phyloP scores from a whole-genome alignment of 2,329 filamentous ascomycete genomes.

The Orbilia blumenaviensis region DNA sequence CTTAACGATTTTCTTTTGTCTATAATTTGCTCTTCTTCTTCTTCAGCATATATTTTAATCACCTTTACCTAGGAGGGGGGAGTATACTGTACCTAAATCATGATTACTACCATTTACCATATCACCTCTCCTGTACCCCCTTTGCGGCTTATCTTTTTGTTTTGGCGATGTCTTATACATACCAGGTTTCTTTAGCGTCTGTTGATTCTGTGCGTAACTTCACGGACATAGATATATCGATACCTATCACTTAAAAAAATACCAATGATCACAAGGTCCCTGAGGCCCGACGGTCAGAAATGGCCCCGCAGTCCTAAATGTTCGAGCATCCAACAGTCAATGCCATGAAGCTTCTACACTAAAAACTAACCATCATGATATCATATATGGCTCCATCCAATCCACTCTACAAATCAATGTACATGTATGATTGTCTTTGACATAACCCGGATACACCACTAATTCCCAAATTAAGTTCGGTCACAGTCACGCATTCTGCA shows the following conservation, averaged over 20 bases:
- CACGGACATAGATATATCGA: not conserved
- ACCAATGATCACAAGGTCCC: too few species aligned
- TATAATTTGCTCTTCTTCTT: slow-evolving; percentile 16
- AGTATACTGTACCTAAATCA: slow-evolving; percentile 17
- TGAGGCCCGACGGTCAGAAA: not conserved
- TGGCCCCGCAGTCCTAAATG: not conserved
- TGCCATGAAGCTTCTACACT: too few species aligned
- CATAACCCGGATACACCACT: too few species aligned
- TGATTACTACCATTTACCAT: not conserved
- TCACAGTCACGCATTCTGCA: slow-evolving; percentile 9
- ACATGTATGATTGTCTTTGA: too few species aligned
- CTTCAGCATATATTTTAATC: slow-evolving; percentile 17
- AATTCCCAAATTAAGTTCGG: not conserved
- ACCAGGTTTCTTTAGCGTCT: slow-evolving; percentile 8
- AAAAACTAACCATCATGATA: not conserved
- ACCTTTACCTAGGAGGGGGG: not conserved
- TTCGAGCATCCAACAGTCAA: too few species aligned
- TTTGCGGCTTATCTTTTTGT: not conserved
- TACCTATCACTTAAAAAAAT: slow-evolving; percentile 1
- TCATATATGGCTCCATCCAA: too few species aligned
- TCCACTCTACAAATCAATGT: too few species aligned
- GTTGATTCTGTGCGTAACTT: slow-evolving; percentile 8
- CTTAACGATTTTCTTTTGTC: slow-evolving; percentile 52
- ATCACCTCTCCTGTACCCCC: not conserved
- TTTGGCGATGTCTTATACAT: not conserved